A percentile compares a stretch with the other conserved stretches of the same genome.
Conservation (phyloP, 805 yeast species). For the Suhomyces emberorum region DNA sequence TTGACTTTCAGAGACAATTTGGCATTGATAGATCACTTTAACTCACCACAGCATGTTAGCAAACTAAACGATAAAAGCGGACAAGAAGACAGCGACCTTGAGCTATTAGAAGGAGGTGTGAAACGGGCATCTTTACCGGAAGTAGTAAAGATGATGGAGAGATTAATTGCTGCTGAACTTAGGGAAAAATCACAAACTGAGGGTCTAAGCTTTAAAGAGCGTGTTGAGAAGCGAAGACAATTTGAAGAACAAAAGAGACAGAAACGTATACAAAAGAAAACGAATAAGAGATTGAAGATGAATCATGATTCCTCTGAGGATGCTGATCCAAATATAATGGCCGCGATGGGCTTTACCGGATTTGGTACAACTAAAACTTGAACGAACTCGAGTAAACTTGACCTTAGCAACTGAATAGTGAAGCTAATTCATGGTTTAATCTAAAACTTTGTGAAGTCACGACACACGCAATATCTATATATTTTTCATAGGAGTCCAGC, state of each 20-base stretch:
- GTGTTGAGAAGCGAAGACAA: constrained; percentile 38
- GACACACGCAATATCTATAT: too few species aligned
- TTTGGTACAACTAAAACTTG: constrained; percentile 50
- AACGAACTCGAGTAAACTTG: too few species aligned
- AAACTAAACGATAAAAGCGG: constrained; percentile 24
- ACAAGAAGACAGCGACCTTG: constrained; percentile 11
- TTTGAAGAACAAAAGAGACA: constrained; percentile 35
- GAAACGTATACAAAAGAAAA: constrained; percentile 25
- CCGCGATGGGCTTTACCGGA: constrained; percentile 58
- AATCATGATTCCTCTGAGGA: constrained; percentile 14
- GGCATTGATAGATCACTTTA: constrained; percentile 79
- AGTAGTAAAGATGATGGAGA: constrained; percentile 29
- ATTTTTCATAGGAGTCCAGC: too few species aligned
- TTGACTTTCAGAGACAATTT: constrained; percentile 79
- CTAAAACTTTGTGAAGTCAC: too few species aligned
- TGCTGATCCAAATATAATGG: constrained; percentile 10
- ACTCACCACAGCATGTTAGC: constrained; percentile 62
- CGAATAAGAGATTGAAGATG: constrained; percentile 12
- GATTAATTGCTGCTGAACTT: constrained; percentile 25
- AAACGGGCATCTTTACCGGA: constrained; percentile 34
- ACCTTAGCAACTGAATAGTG: too few species aligned
- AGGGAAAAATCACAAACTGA: constrained; percentile 8
- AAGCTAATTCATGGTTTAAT: too few species aligned
- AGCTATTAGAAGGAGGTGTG: constrained; percentile 32
- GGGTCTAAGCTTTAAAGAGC: constrained; percentile 25